phyloP scores from a whole-genome alignment of 169 alveolate species.

The Eimeria praecox region DNA sequence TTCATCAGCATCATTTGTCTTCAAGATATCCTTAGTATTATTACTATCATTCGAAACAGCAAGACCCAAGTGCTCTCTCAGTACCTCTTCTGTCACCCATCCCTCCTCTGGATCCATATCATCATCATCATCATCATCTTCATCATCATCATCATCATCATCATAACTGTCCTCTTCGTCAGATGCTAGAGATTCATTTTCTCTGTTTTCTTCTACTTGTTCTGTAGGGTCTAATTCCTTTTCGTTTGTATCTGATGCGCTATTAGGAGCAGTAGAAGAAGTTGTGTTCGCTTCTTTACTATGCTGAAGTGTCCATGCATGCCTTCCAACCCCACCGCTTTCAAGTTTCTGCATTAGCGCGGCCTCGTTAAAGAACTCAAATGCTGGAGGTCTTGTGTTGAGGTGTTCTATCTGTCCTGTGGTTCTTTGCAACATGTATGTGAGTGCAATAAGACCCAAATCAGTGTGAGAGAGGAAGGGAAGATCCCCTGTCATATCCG shows the following conservation, averaged over 20 bases:
- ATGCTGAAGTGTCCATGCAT: constrained; percentile 34
- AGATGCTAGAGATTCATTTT: background rate
- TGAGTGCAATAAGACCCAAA: constrained; percentile 81
- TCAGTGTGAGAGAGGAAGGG: constrained; percentile 75
- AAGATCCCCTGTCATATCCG: constrained; percentile 80
- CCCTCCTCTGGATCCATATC: constrained; percentile 29
- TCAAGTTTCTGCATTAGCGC: constrained; percentile 13
- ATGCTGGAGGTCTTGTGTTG: constrained; percentile 51
- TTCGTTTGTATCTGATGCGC: background rate
- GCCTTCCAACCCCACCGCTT: background rate
- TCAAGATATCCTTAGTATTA: background rate
- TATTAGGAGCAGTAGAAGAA: background rate
- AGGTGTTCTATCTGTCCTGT: constrained; percentile 73
- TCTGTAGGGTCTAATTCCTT: background rate
- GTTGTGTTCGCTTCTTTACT: background rate
- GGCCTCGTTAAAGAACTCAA: constrained; percentile 40
- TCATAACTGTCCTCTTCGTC: background rate
- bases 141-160: background rate
- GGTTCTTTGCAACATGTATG: constrained; percentile 81
- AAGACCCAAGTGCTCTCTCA: constrained; percentile 44
- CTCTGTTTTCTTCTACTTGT: background rate
- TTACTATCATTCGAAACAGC: background rate
- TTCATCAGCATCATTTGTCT: background rate
- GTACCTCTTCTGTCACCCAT: constrained; percentile 62
- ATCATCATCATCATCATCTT: constrained; percentile 8